Conservation (phyloP, 1,284 basidiomycete genomes). For the Ustilago xerochloae region DNA sequence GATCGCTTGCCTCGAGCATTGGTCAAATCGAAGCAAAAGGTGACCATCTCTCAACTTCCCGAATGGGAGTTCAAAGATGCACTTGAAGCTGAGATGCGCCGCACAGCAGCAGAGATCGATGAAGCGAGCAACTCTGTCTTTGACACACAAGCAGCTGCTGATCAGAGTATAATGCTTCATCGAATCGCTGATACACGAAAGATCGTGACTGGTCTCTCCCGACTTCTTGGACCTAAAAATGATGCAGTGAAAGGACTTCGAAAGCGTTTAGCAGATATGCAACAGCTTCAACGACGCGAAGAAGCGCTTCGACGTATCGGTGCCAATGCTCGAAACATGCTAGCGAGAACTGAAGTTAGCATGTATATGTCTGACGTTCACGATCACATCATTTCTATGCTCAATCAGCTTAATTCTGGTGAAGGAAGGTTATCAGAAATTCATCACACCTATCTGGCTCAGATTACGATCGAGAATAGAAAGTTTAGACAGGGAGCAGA, state of each 20-base stretch:
- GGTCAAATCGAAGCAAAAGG: constrained; percentile 46
- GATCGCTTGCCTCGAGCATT: constrained; percentile 24
- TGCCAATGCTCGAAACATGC: constrained; percentile 33
- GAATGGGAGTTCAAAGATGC: constrained; percentile 48
- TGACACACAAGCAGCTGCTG: constrained; percentile 53
- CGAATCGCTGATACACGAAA: constrained; percentile 84
- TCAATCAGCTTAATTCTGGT: constrained; percentile 86
- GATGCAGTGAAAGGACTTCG: constrained; percentile 84
- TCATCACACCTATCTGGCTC: constrained; percentile 84
- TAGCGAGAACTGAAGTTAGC: constrained; percentile 56
- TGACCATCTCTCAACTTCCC: constrained; percentile 43
- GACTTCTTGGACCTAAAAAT: constrained; percentile 82
- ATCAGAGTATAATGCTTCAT: constrained; percentile 71
- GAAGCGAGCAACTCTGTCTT: constrained; percentile 50
- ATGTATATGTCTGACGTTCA: constrained; percentile 94
- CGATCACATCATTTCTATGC: constrained; percentile 90
- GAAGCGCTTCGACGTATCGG: constrained; percentile 39
- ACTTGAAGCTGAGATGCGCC: constrained; percentile 48
- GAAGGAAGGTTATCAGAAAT: constrained; percentile 88
- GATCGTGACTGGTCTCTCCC: constrained; percentile 82
- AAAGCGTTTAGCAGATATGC: constrained; percentile 75
- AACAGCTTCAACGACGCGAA: constrained; percentile 57
- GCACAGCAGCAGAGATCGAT: constrained; percentile 50
- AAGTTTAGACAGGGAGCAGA: constrained; percentile 45
- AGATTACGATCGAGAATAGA: constrained; percentile 76